Conservation (phyloP, 148 eudicot species). For the Rhododendron williamsianum region DNA sequence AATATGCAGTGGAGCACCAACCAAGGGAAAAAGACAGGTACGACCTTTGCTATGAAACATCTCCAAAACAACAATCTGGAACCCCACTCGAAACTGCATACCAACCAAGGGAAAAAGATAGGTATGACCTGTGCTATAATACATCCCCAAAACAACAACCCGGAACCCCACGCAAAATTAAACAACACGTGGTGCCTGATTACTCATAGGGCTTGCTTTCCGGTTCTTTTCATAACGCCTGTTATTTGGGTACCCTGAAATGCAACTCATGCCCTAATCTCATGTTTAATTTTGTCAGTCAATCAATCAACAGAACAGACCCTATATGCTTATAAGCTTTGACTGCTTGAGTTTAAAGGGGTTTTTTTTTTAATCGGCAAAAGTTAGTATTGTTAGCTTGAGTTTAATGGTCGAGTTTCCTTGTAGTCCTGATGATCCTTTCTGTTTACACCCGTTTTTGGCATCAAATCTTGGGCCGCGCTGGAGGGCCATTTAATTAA, state of each 20-base stretch:
- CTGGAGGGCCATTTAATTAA: too few species aligned
- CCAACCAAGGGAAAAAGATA: background rate
- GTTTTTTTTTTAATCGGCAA: too few species aligned
- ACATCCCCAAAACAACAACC: background rate
- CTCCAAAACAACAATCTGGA: background rate
- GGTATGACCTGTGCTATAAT: background rate
- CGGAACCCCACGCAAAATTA: background rate
- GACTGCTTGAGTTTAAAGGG: background rate
- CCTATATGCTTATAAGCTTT: background rate
- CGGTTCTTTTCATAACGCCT: background rate
- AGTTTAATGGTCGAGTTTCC: background rate
- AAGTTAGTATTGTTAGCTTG: too few species aligned
- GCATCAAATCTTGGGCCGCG: too few species aligned
- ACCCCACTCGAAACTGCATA: background rate
- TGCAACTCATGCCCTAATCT: background rate
- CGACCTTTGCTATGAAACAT: background rate
- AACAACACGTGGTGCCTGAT: background rate
- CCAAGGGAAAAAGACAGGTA: background rate
- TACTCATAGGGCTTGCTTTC: background rate
- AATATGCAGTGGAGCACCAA: background rate
- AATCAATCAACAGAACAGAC: background rate
- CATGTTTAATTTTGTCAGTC: background rate
- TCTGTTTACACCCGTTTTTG: too few species aligned
- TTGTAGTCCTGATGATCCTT: background rate
- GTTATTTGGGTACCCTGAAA: background rate